These are phyloP conservation scores for Naganishia randhawae DNA, from an alignment of 768 basidiomycete genomes.

Conservation along the genomic window DNA sequence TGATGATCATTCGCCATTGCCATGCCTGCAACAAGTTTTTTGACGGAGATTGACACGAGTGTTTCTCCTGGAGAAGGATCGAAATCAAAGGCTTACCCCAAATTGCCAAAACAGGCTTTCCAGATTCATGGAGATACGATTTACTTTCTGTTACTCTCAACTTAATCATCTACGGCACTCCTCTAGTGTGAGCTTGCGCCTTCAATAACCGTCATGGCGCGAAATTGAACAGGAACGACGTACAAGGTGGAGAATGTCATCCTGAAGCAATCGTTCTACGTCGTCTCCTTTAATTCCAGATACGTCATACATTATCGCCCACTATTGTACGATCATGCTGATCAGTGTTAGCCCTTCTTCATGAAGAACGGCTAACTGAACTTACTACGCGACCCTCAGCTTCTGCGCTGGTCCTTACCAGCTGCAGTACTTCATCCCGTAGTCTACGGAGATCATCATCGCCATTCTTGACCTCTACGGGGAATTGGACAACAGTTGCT, in stretches of 20 bases:
- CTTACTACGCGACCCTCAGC: constrained; percentile 64
- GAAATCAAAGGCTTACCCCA: constrained; percentile 58
- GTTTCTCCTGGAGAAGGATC: not conserved
- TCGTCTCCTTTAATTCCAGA: constrained; percentile 69
- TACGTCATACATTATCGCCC: constrained; percentile 84
- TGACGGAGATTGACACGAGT: too few species aligned
- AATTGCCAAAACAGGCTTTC: constrained; percentile 66
- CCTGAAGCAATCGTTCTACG: constrained; percentile 64
- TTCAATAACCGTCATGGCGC: too few species aligned
- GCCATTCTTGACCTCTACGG: constrained; percentile 32
- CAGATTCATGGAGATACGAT: constrained; percentile 67
- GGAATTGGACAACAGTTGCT: too few species aligned
- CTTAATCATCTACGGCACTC: constrained; percentile 52
- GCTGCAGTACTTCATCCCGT: constrained; percentile 70
- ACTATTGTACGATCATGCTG: constrained; percentile 41
- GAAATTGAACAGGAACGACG: not conserved
- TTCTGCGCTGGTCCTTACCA: constrained; percentile 73
- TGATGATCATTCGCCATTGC: constrained; percentile 65
- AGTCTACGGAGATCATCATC: constrained; percentile 58
- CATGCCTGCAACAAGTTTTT: constrained; percentile 59
- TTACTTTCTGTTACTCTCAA: constrained; percentile 66
- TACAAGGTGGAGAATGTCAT: constrained; percentile 58
- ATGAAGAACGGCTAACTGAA: not conserved
- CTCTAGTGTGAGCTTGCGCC: not conserved
- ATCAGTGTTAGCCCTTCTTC: not conserved